Evolutionary conservation across 2,329 filamentous ascomycete species (phyloP).

Genomic region (Ophiosphaerella korrae): DNA sequence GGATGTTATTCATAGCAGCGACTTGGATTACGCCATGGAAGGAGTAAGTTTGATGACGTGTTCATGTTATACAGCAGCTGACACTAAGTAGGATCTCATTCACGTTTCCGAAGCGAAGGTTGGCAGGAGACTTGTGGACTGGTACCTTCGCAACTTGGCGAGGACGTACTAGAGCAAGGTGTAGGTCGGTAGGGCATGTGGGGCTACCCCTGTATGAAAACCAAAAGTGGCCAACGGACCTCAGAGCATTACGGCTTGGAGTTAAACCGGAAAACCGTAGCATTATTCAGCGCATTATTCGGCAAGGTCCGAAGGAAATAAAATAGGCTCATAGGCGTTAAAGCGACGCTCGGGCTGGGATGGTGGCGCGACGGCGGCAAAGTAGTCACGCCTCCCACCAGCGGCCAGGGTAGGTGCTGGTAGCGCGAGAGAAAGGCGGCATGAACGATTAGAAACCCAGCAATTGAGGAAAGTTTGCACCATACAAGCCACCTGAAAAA

Average conservation of each 20-base stretch:
- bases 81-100: slow-evolving; percentile 76
- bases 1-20: slow-evolving; percentile 89
- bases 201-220: slow-evolving; percentile 2
- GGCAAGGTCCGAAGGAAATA: slow-evolving; percentile 14
- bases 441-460: slow-evolving; percentile 12
- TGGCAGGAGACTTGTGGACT: slow-evolving; percentile 94
- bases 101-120: slow-evolving; percentile 99
- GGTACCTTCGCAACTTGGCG: slow-evolving; percentile 96
- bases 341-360: slow-evolving; percentile 13
- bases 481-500: neutral
- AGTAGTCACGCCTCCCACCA: slow-evolving; percentile 12
- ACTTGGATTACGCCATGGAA: slow-evolving; percentile 96
- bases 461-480: slow-evolving; percentile 19
- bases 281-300: slow-evolving; percentile 39
- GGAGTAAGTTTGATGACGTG: slow-evolving; percentile 65
- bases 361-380: slow-evolving; percentile 16
- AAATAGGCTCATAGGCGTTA: neutral
- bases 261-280: slow-evolving; percentile 33
- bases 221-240: slow-evolving; percentile 16
- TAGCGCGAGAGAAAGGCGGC: slow-evolving; percentile 17
- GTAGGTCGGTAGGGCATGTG: slow-evolving; percentile 2
- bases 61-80: neutral
- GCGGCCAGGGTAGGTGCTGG: slow-evolving; percentile 15
- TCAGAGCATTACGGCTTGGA: slow-evolving; percentile 45
- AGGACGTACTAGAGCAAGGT: slow-evolving; percentile 75